Evolutionary conservation across 495 filamentous ascomycete genomes (phyloP).

Genomic region (Jackrogersella minutella): DNA sequence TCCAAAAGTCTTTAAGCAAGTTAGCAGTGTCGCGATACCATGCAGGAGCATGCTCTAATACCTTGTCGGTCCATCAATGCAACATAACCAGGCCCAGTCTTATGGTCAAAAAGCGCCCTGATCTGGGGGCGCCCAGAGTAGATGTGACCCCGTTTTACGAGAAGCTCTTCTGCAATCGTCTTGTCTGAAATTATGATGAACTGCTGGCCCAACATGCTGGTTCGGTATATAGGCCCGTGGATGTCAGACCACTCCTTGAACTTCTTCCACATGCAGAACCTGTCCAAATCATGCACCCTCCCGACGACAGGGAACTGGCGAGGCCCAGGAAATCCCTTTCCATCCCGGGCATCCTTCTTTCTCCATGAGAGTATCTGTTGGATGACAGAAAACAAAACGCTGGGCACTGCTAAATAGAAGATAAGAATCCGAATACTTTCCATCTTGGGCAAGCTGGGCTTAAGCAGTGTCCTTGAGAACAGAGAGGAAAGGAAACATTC

Average conservation of each 20-base stretch:
- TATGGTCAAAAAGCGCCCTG: slow-evolving; percentile 56
- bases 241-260: slow-evolving; percentile 65
- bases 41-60: slow-evolving; percentile 19
- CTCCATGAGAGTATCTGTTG: slow-evolving; percentile 52
- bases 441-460: slow-evolving; percentile 33
- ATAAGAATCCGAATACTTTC: slow-evolving; percentile 47
- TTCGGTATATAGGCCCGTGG: slow-evolving; percentile 64
- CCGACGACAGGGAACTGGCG: slow-evolving; percentile 59
- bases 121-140: slow-evolving; percentile 63
- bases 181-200: slow-evolving; percentile 65
- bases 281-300: slow-evolving; percentile 58
- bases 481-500: no score
- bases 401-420: slow-evolving; percentile 55
- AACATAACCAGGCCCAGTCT: slow-evolving; percentile 55
- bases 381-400: slow-evolving; percentile 52
- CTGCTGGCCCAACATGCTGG: slow-evolving; percentile 54
- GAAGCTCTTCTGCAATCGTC: slow-evolving; percentile 64
- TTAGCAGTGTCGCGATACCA: background rate
- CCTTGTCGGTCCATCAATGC: slow-evolving; percentile 60
- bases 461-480: no score
- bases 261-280: slow-evolving; percentile 61
- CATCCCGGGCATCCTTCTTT: slow-evolving; percentile 29
- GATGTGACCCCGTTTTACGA: slow-evolving; percentile 61
- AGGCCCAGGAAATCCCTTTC: slow-evolving; percentile 52
- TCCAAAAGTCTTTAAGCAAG: slow-evolving; percentile 51